phyloP scores from a whole-genome alignment of 768 basidiomycete genomes.

The Arthromyces matolae region DNA sequence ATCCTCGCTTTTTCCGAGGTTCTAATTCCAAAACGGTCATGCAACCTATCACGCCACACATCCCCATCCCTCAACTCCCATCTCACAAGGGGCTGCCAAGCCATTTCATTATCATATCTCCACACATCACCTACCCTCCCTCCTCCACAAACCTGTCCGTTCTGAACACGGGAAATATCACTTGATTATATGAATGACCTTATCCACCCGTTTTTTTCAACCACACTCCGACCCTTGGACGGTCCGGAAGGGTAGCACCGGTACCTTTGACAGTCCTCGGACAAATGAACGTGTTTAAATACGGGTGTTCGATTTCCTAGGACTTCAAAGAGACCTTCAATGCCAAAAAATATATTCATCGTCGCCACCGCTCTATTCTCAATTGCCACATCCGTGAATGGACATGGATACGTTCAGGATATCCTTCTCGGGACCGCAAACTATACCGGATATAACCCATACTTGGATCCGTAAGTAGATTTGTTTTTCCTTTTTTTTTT shows the following conservation, averaged over 20 bases:
- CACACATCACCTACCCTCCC: no score
- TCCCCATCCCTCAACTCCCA: neutral
- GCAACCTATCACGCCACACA: conserved; percentile 9
- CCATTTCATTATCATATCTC: neutral
- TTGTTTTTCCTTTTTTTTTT: neutral
- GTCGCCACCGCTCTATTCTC: conserved; percentile 11
- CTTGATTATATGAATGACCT: conserved; percentile 11
- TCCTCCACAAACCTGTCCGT: neutral
- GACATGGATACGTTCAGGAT: conserved; percentile 38
- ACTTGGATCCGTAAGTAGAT: conserved; percentile 29
- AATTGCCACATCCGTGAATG: conserved; percentile 17
- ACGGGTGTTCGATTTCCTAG: no score
- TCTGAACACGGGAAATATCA: conserved; percentile 1
- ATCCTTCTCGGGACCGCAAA: conserved; percentile 29
- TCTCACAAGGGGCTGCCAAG: conserved; percentile 14
- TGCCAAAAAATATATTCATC: conserved; percentile 5
- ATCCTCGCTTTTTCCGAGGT: conserved; percentile 18
- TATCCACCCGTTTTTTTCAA: neutral
- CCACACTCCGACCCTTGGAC: neutral
- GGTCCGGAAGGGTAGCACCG: no score
- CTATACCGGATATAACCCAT: conserved; percentile 35
- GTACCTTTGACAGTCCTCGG: no score
- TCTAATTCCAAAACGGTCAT: conserved; percentile 1
- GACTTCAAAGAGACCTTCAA: neutral
- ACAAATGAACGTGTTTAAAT: no score